Evolutionary conservation across 352 stramenopile species (phyloP), one percentile per base, ranked within the genome.

Genomic region (Pythium myriotylum): DNA sequence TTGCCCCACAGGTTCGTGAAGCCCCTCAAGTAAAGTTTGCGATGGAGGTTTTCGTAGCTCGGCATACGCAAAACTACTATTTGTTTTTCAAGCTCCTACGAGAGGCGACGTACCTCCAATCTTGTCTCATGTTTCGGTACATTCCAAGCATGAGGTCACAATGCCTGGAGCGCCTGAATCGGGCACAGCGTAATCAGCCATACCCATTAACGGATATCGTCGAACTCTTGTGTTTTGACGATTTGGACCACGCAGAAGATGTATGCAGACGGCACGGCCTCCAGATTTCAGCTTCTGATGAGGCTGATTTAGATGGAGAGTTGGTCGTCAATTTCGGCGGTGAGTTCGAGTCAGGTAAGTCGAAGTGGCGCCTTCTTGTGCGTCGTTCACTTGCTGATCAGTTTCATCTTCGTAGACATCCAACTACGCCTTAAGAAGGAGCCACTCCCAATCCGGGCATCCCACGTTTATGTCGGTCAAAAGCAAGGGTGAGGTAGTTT

Each of bases 1-100:
- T 96, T 1, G 29, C 59, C 0, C 74, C 81, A 13, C 71, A 60
- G 55, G 76, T 96, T 22, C 45, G 90, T 17, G 77, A 86, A 29
- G 84, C 77, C 12, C 54, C 70, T n/a, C 85, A 92, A 62, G 77
- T 96, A 24, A 86, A 94, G 58, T 96, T 96, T 43, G 87, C 87
- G 4, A 94, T 94, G 87, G 74, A 77, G 26, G 83, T 90, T 17
- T 96, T 96, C 59, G 86, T 94, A 20, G 84, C 87, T 33, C 87
- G 87, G 6, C 86, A 94, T 41, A 95, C 86, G 12, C 76, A 86
- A 17, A 81, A 96, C 60, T 96, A 95, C 55, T 85, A 79, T 55
- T 64, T 79, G 64, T 96, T 96, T 60, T 96, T 94, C 68, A 79
- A 68, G 35, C 70, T 95, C 23, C 65, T 96, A 19, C 81, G 74